Evolutionary conservation across 1,139 yeast species (phyloP).

Genomic region (Geotrichum carabidarum): DNA sequence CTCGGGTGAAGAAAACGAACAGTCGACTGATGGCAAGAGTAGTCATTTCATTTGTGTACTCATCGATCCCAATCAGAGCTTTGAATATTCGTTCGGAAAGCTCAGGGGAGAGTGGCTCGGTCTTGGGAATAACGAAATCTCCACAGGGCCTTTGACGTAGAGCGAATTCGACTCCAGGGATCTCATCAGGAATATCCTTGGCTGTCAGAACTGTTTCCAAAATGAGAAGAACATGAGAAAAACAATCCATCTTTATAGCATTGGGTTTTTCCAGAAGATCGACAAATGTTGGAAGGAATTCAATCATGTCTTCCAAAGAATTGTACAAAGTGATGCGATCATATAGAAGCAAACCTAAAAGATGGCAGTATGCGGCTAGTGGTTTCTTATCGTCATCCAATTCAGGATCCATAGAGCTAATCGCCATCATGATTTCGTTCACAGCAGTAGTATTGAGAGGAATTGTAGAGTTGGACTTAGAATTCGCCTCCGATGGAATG

Average conservation of each 20-base stretch:
- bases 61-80: constrained; percentile 40
- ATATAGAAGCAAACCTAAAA: constrained; percentile 47
- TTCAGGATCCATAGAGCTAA: constrained; percentile 38
- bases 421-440: constrained; percentile 38
- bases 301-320: constrained; percentile 41
- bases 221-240: constrained; percentile 34
- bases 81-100: constrained; percentile 43
- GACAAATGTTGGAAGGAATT: constrained; percentile 35
- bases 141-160: constrained; percentile 2
- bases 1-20: constrained; percentile 50
- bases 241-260: constrained; percentile 29
- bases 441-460: constrained; percentile 30
- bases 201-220: constrained; percentile 31
- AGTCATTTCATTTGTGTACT: constrained; percentile 43
- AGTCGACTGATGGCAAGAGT: constrained; percentile 51
- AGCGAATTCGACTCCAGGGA: background rate
- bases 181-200: constrained; percentile 23
- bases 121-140: constrained; percentile 13
- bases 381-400: constrained; percentile 31
- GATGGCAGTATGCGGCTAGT: constrained; percentile 45
- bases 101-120: constrained; percentile 33
- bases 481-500: constrained; percentile 28
- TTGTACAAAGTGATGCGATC: constrained; percentile 40
- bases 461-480: constrained; percentile 16
- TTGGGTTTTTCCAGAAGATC: constrained; percentile 23